Evolutionary conservation across 805 yeast species (phyloP).

Genomic region (Candida pini): DNA sequence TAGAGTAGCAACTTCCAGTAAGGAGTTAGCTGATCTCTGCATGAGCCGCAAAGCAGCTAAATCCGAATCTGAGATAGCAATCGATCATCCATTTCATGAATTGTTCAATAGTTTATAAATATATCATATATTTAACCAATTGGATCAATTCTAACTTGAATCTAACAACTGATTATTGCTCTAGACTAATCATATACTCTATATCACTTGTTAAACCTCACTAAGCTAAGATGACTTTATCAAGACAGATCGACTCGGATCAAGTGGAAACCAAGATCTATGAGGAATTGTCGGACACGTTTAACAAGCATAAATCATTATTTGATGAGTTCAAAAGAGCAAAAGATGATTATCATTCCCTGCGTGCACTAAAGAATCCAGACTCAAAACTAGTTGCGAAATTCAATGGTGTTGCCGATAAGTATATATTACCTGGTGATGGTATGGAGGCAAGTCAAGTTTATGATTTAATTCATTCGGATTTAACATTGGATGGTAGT

Average conservation of each 20-base stretch:
- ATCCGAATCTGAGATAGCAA: too few relatives aligned
- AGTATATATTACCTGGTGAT: conserved; percentile 53
- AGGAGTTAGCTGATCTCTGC: too few relatives aligned
- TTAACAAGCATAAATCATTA: background rate
- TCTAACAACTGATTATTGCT: too few relatives aligned
- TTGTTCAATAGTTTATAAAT: too few relatives aligned
- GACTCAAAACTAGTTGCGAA: conserved; percentile 20
- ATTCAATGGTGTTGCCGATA: conserved; percentile 37
- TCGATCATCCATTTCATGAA: too few relatives aligned
- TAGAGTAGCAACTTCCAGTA: too few relatives aligned
- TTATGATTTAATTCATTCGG: conserved; percentile 63
- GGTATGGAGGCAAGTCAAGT: conserved; percentile 52
- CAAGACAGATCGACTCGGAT: background rate
- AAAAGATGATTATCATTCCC: conserved; percentile 13
- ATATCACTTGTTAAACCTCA: too few relatives aligned
- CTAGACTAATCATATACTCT: too few relatives aligned
- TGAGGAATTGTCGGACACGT: background rate
- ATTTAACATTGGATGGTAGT: conserved; percentile 74
- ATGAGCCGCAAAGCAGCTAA: too few relatives aligned
- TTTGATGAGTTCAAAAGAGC: conserved; percentile 15
- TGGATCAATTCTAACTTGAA: too few relatives aligned
- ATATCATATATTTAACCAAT: too few relatives aligned
- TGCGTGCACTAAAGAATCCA: conserved; percentile 5
- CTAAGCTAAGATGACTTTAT: background rate
- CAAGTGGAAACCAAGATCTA: background rate